Evolutionary conservation across 306 rosid species (phyloP), one percentile per base, ranked within the genome.

Genomic region (Lotus japonicus): DNA sequence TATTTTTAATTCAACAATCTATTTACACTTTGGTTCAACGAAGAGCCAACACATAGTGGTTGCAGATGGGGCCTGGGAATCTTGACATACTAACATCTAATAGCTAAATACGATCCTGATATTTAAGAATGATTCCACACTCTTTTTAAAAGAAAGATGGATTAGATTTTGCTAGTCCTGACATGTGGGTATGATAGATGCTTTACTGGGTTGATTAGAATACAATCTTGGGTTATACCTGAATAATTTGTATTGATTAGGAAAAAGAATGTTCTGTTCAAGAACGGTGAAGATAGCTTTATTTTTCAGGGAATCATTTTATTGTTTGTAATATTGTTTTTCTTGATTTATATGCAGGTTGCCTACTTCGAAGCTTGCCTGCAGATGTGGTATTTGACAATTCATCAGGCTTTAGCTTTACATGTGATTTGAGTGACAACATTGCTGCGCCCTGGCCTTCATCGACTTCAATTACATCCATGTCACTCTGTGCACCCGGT

Each of bases 401-500:
- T 26, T 35, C 84, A 43, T 81, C 97, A 13, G 97, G 99, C 57
- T 53, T 82, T 80, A 88, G 95, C 85, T 91, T 95, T 84, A 84
- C 84, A 16, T 95, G 99, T 74, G 99, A 95, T 78, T 88, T 90
- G 83, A 90, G 83, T 55, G 97, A 95, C 81, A 95, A 95, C 73
- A 80, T 87, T 68, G 89, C 84, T 60, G 99, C 97, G 16, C 99
- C 99, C 0, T 95, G 99, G 99, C 99, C 99, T 71, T 85, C 85
- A 2, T 90, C 99, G 38, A 85, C 96, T 64, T 90, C 99, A 36
- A 58, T 84, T 19, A 77, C 99, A 35, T 85, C 99, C 3, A 9
- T 90, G 65, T 87, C 99, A 60, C 85, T 95, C 55, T 95, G 99
- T 78, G 99, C 95, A 0, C 97, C 99, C 10, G 99, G 99, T 95